A percentile compares a stretch with the other conserved stretches of the same genome.
Evolutionary conservation across 164 flowering plant species (phyloP).

Genomic region (Magnolia officinalis): DNA sequence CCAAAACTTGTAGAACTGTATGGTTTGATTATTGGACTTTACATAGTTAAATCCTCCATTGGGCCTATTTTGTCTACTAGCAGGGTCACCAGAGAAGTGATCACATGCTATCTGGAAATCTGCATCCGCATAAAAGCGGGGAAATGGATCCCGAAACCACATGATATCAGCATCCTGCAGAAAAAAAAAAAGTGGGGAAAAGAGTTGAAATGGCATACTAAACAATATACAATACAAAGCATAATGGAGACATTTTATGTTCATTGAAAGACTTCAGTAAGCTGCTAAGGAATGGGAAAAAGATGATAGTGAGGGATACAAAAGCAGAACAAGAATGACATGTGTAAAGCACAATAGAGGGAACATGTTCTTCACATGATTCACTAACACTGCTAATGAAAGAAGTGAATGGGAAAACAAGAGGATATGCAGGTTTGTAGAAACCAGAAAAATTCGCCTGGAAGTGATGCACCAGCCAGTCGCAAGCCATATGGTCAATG

Average conservation of each 20-base stretch:
- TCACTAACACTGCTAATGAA: background rate
- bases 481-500: background rate
- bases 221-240: background rate
- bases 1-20: constrained; percentile 78
- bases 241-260: background rate
- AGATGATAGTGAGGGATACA: background rate
- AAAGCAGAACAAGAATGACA: background rate
- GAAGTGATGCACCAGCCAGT: background rate
- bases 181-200: background rate
- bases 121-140: constrained; percentile 48
- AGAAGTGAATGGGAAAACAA: background rate
- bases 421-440: background rate
- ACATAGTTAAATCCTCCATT: constrained; percentile 85
- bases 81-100: constrained; percentile 46
- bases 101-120: constrained; percentile 93
- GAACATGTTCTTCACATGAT: background rate
- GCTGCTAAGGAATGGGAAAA: background rate
- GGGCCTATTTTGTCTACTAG: constrained; percentile 46
- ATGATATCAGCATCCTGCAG: constrained; percentile 84
- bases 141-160: constrained; percentile 85
- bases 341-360: background rate
- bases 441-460: background rate
- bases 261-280: background rate
- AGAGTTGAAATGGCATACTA: background rate
- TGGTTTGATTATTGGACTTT: constrained; percentile 57